phyloP scores from a whole-genome alignment of 805 yeast species.

The Hanseniaspora thailandica region DNA sequence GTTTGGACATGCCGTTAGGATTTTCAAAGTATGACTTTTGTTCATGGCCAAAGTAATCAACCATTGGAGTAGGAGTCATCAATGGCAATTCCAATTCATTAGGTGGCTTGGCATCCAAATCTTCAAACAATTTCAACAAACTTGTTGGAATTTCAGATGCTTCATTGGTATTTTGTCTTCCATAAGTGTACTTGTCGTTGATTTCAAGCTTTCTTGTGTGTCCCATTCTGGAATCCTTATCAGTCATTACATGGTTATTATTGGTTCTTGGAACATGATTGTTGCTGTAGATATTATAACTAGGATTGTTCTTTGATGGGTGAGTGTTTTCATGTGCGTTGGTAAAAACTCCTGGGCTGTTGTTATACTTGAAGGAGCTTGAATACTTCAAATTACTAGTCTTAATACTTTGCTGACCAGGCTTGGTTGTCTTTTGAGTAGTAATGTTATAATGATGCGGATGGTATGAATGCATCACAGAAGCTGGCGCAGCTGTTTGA shows the following conservation, averaged over 20 bases:
- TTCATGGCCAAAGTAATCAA: slow-evolving; percentile 5
- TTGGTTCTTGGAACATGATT: slow-evolving; percentile 16
- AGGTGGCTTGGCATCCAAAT: slow-evolving; percentile 3
- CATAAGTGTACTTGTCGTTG: not conserved
- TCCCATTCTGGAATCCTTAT: slow-evolving; percentile 18
- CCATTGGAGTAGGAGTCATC: slow-evolving; percentile 14
- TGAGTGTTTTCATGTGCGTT: slow-evolving; percentile 21
- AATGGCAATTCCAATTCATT: slow-evolving; percentile 7
- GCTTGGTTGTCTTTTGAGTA: slow-evolving; percentile 22
- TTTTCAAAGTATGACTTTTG: slow-evolving; percentile 12
- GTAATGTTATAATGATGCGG: slow-evolving; percentile 23
- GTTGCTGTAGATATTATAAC: slow-evolving; percentile 17
- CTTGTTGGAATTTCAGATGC: slow-evolving; percentile 54
- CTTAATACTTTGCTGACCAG: not conserved
- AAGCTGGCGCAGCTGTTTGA: slow-evolving; percentile 19
- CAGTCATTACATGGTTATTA: slow-evolving; percentile 27
- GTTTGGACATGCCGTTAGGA: not conserved
- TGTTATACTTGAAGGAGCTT: not conserved
- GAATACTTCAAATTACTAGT: slow-evolving; percentile 2
- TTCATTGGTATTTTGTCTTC: not conserved
- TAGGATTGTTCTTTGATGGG: slow-evolving; percentile 25
- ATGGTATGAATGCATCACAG: slow-evolving; percentile 21
- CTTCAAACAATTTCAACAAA: slow-evolving; percentile 54
- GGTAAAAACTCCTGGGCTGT: slow-evolving; percentile 9
- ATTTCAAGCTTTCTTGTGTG: slow-evolving; percentile 18